Evolutionary conservation across 2,329 filamentous ascomycete genomes (phyloP).

Genomic region (Truncatella angustata): DNA sequence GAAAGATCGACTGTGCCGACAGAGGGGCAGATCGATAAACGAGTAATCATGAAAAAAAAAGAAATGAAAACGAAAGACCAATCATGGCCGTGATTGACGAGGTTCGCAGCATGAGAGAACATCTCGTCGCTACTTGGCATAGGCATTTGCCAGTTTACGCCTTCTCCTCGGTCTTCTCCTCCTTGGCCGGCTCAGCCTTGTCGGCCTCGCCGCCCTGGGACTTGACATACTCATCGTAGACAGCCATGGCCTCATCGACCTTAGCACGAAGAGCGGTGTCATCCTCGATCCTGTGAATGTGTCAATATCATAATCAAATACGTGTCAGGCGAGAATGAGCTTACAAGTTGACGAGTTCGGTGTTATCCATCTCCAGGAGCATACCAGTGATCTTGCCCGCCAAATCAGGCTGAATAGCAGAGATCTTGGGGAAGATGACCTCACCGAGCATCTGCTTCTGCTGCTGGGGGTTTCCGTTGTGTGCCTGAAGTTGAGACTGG

Average conservation of each 20-base stretch:
- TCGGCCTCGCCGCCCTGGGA: conserved; percentile 51
- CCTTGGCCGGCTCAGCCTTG: conserved; percentile 41
- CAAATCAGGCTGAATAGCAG: conserved; percentile 88
- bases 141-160: conserved; percentile 35
- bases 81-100: conserved; percentile 14
- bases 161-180: conserved; percentile 53
- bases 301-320: conserved; percentile 16
- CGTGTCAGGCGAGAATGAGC: conserved; percentile 37
- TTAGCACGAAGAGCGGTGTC: conserved; percentile 86
- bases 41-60: no score
- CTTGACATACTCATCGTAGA: conserved; percentile 99
- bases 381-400: conserved; percentile 99
- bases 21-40: conserved; percentile 4
- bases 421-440: conserved; percentile 97
- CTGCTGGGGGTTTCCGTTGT: conserved; percentile 59
- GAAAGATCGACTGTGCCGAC: conserved; percentile 18
- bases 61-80: conserved; percentile 15
- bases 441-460: conserved; percentile 99
- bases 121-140: background rate
- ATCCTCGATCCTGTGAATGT: conserved; percentile 72
- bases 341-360: conserved; percentile 92
- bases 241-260: conserved; percentile 94
- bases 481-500: conserved; percentile 56
- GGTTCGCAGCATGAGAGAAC: background rate
- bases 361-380: conserved; percentile 99